These are phyloP conservation scores for Globisporangium heterothallicum DNA, from an alignment of 352 stramenopile species.

Conservation along the genomic window DNA sequence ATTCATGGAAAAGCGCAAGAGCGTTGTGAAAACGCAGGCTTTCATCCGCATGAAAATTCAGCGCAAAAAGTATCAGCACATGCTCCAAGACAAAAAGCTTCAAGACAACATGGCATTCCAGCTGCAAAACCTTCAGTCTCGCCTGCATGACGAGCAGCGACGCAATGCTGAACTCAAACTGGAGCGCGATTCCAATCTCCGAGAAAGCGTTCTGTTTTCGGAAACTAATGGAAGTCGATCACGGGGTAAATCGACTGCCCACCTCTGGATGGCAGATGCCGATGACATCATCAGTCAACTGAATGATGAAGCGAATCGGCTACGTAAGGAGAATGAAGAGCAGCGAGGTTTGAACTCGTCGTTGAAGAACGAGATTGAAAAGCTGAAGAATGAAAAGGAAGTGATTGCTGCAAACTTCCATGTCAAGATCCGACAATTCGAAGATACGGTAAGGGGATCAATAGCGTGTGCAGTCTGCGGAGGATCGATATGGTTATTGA, in stretches of 20 bases:
- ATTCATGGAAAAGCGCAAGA: constrained; percentile 45
- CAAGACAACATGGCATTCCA: constrained; percentile 58
- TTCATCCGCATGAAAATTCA: constrained; percentile 63
- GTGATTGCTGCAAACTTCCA: constrained; percentile 68
- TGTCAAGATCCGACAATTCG: constrained; percentile 77
- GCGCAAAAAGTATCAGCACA: constrained; percentile 43
- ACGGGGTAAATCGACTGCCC: constrained; percentile 55
- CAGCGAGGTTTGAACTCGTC: constrained; percentile 34
- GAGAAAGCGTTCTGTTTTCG: constrained; percentile 36
- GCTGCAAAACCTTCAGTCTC: constrained; percentile 48
- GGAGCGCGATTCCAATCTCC: constrained; percentile 31
- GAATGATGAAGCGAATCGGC: constrained; percentile 59
- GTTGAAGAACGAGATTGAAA: constrained; percentile 53
- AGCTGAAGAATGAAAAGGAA: constrained; percentile 75
- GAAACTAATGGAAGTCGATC: constrained; percentile 37
- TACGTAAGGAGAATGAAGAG: constrained; percentile 78
- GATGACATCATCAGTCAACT: constrained; percentile 79
- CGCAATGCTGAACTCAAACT: constrained; percentile 55
- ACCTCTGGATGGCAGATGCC: constrained; percentile 83
- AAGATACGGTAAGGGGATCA: constrained; percentile 39
- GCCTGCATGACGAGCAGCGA: constrained; percentile 55
- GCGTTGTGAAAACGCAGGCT: constrained; percentile 52
- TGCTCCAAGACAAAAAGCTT: constrained; percentile 47
- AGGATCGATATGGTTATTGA: not conserved
- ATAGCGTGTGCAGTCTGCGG: not conserved